Conservation (phyloP, 176 grass and related monocot species). For the Areca catechu region DNA sequence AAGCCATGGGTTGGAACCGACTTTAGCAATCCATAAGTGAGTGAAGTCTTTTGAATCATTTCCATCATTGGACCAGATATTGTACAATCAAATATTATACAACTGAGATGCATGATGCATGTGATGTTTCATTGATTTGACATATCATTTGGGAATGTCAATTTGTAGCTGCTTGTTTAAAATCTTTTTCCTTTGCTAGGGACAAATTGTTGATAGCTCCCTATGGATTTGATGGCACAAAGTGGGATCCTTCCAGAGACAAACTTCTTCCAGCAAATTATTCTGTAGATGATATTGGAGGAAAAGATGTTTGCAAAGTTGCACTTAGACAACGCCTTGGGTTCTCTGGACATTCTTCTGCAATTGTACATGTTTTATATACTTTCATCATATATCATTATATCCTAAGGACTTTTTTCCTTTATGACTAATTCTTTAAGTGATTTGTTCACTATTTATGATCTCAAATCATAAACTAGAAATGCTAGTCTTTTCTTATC, state of each 20-base stretch:
- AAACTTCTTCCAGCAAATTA: slow-evolving; percentile 38
- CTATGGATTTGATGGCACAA: slow-evolving; percentile 35
- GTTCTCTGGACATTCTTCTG: slow-evolving; percentile 12
- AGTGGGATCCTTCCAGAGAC: slow-evolving; percentile 46
- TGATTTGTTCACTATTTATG: too few species aligned
- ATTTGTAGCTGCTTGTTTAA: background rate
- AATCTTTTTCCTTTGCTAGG: slow-evolving; percentile 13
- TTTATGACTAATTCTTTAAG: background rate
- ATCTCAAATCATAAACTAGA: too few species aligned
- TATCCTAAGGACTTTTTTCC: background rate
- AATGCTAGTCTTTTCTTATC: too few species aligned
- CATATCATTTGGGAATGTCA: too few species aligned
- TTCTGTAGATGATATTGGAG: slow-evolving; percentile 38
- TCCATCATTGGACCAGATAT: too few species aligned
- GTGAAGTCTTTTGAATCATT: slow-evolving; percentile 1
- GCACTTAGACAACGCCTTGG: slow-evolving; percentile 29
- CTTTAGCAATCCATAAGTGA: slow-evolving; percentile 44
- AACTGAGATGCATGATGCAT: too few species aligned
- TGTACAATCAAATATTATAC: too few species aligned
- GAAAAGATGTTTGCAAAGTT: slow-evolving; percentile 37
- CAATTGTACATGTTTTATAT: slow-evolving; percentile 23
- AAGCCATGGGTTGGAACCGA: slow-evolving; percentile 43
- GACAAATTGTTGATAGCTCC: slow-evolving; percentile 38
- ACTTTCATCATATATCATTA: background rate
- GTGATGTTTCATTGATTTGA: too few species aligned